Evolutionary conservation across 768 basidiomycete genomes (phyloP), one percentile per base, ranked within the genome.

Genomic region (Lactarius hengduanensis): DNA sequence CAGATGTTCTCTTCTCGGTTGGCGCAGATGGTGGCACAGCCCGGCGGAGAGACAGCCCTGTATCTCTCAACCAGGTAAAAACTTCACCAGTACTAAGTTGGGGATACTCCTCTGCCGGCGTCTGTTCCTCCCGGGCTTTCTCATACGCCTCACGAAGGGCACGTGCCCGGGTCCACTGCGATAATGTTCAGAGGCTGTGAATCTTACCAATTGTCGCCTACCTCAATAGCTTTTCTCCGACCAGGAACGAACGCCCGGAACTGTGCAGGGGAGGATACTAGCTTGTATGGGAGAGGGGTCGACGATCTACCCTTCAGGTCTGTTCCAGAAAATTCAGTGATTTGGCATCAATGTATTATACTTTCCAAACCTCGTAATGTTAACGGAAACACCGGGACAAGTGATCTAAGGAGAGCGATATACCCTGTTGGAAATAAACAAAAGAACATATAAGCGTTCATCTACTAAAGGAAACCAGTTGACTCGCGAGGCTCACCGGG

Each of bases 181-280:
- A 20, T 16, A 4, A 63, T 57, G 61, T 54, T 63, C 15, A 65
- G 57, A 62, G 41, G 28, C 61, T 40, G 57, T 43, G 56, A 43
- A n/a, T 28, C 2, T 9, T 57, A 43, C 53, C 16, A 22, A 45
- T n/a, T 64, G 18, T 36, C 32, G 71, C 79, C 43, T 36, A 82
- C 82, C 76, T 83, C 83, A 4, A 84, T 76, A 1, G 82, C 81
- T 69, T 83, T 83, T 53, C 80, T 77, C 50, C 80, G 79, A 38
- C 82, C 82, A 56, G 75, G 75, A 4, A 78, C 71, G 26, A 83
- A 72, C 16, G 71, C 70, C 7, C 74, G 71, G 7, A 82, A 72
- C 4, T 80, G 78, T 10, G 73, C 69, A 2, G 77, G 76, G 8
- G 71, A 74, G 15, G 77, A 61, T 5, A 76, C 77, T 43, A 81